A percentile compares a stretch with the other conserved stretches of the same genome.
phyloP scores from a whole-genome alignment of 768 basidiomycete species.

The Lentinula aciculospora region DNA sequence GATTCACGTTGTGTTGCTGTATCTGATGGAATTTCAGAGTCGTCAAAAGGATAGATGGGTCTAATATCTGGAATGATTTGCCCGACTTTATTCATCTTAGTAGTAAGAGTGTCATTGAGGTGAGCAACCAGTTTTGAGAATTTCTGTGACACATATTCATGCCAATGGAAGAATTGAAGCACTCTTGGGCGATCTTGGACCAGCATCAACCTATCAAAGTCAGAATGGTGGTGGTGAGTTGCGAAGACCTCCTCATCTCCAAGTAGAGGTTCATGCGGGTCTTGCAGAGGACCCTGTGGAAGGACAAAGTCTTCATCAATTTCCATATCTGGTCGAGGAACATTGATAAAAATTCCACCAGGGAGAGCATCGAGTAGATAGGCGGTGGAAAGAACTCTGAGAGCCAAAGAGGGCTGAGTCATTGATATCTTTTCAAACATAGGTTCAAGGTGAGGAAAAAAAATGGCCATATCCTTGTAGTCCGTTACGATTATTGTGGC shows the following conservation, averaged over 20 bases:
- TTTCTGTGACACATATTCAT: conserved; percentile 11
- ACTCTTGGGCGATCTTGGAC: conserved; percentile 16
- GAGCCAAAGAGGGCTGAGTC: conserved; percentile 10
- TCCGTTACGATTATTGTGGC: not conserved
- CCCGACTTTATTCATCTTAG: conserved; percentile 9
- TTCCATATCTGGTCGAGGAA: not conserved
- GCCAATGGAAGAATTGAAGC: conserved; percentile 23
- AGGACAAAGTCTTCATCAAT: not conserved
- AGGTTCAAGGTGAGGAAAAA: not conserved
- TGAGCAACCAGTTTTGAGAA: conserved; percentile 12
- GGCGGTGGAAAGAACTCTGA: conserved; percentile 12
- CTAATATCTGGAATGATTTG: conserved; percentile 5
- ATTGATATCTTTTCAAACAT: conserved; percentile 10
- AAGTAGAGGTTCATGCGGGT: not conserved
- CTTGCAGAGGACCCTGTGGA: not conserved
- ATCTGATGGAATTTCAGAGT: conserved; percentile 3
- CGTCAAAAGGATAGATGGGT: conserved; percentile 9
- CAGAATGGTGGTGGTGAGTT: conserved; percentile 16
- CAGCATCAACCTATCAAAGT: conserved; percentile 19
- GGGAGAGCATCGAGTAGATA: conserved; percentile 7
- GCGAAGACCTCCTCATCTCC: conserved; percentile 19
- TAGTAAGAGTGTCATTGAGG: conserved; percentile 12
- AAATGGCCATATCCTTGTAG: not conserved
- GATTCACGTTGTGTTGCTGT: not conserved
- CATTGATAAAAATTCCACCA: not conserved